A percentile compares a stretch with the other conserved stretches of the same genome.
phyloP scores from a whole-genome alignment of 257 asterid genomes.

The Salvia miltiorrhiza region DNA sequence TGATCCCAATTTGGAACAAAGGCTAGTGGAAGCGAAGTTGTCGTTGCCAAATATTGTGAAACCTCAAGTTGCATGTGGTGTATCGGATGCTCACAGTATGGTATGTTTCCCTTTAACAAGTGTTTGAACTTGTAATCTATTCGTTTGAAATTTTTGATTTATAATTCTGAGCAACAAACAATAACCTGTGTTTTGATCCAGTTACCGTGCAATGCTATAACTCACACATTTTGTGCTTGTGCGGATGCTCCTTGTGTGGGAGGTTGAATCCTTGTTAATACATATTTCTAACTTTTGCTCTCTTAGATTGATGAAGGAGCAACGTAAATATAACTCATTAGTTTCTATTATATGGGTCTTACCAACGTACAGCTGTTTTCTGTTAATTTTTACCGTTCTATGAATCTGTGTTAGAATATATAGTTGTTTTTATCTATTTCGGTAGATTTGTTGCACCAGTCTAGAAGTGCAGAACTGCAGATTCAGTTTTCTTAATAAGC shows the following conservation, averaged over 20 bases:
- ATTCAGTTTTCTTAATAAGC: constrained; percentile 16
- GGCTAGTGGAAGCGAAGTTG: constrained; percentile 65
- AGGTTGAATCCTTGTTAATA: not conserved
- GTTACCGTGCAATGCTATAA: not conserved
- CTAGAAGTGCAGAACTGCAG: constrained; percentile 20
- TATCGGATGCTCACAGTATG: constrained; percentile 95
- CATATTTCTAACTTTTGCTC: not conserved
- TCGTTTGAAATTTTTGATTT: not conserved
- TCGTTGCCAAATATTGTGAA: constrained; percentile 80
- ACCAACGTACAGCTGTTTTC: not conserved
- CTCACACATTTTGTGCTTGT: not conserved
- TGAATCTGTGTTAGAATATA: not conserved
- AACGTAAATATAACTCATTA: not conserved
- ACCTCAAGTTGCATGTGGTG: constrained; percentile 99
- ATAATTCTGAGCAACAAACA: constrained; percentile 3
- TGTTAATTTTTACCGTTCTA: constrained; percentile 5
- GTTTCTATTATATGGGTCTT: not conserved
- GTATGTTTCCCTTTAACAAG: constrained; percentile 34
- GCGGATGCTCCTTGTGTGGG: not conserved
- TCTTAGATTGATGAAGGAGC: constrained; percentile 13
- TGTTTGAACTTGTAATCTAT: not conserved
- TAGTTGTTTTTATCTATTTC: not conserved
- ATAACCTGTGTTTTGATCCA: not conserved
- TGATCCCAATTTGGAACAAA: constrained; percentile 57
- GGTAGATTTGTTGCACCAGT: not conserved